Conservation (phyloP, 805 yeast species). For the Candida pseudoglaebosa region DNA sequence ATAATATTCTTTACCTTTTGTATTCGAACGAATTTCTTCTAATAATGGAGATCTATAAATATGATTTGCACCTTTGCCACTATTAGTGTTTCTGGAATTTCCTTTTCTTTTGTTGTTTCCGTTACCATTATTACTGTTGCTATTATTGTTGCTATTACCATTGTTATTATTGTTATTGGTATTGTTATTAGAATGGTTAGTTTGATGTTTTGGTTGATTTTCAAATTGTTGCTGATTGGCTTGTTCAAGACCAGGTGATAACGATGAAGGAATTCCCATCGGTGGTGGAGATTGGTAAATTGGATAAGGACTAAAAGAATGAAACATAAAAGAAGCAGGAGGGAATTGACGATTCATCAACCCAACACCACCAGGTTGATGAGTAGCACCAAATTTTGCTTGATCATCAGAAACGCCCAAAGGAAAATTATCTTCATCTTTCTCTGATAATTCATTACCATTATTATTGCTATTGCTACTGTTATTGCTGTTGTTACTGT, state of each 20-base stretch:
- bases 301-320: constrained; percentile 48
- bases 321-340: constrained; percentile 43
- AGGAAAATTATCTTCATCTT: constrained; percentile 2
- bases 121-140: constrained; percentile 4
- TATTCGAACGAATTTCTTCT: constrained; percentile 76
- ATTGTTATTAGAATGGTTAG: constrained; percentile 1
- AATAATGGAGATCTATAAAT: constrained; percentile 73
- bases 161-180: constrained; percentile 1
- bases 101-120: constrained; percentile 8
- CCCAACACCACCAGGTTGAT: constrained; percentile 26
- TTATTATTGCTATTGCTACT: constrained; percentile 1
- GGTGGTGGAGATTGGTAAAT: constrained; percentile 28
- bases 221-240: constrained; percentile 5
- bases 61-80: constrained; percentile 33
- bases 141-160: neutral
- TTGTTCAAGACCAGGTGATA: constrained; percentile 11
- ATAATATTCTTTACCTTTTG: constrained; percentile 53
- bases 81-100: constrained; percentile 12
- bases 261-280: constrained; percentile 8
- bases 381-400: constrained; percentile 1
- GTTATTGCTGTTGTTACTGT: constrained; percentile 2
- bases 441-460: constrained; percentile 1
- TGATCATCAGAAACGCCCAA: constrained; percentile 7
- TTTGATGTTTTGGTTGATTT: neutral
- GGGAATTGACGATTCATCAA: constrained; percentile 31